Conservation (phyloP, 2,329 filamentous ascomycete genomes). For the Pseudogymnoascus sp. region DNA sequence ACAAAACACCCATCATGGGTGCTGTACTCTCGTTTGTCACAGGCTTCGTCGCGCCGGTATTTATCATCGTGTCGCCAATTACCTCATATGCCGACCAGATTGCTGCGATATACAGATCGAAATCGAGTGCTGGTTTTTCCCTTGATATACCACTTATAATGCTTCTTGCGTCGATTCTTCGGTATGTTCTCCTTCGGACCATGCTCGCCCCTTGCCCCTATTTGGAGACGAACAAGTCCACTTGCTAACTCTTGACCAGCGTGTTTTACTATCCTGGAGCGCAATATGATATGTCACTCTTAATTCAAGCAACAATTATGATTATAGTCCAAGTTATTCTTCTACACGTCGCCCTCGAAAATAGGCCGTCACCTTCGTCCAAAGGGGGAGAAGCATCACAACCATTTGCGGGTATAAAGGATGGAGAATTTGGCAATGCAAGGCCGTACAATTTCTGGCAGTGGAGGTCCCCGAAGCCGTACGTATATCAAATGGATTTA, state of each 20-base stretch:
- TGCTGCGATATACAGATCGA: slow-evolving; percentile 55
- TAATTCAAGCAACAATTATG: slow-evolving; percentile 60
- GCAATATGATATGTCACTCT: slow-evolving; percentile 55
- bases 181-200: slow-evolving; percentile 36
- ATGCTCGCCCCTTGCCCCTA: background rate
- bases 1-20: slow-evolving; percentile 20
- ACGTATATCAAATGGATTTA: slow-evolving; percentile 15
- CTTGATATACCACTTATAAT: slow-evolving; percentile 67
- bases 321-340: slow-evolving; percentile 55
- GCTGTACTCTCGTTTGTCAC: slow-evolving; percentile 33
- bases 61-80: slow-evolving; percentile 56
- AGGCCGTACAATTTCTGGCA: slow-evolving; percentile 77
- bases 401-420: slow-evolving; percentile 50
- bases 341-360: slow-evolving; percentile 61
- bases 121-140: slow-evolving; percentile 61
- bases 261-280: slow-evolving; percentile 66
- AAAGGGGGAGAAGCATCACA: slow-evolving; percentile 53
- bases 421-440: slow-evolving; percentile 31
- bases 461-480: slow-evolving; percentile 66
- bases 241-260: slow-evolving; percentile 32
- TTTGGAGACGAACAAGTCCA: background rate
- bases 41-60: slow-evolving; percentile 54
- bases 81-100: slow-evolving; percentile 61
- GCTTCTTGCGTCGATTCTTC: slow-evolving; percentile 60
- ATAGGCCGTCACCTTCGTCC: slow-evolving; percentile 52